Evolutionary conservation across 306 rosid species (phyloP).

Genomic region (Cucurbita maxima): DNA sequence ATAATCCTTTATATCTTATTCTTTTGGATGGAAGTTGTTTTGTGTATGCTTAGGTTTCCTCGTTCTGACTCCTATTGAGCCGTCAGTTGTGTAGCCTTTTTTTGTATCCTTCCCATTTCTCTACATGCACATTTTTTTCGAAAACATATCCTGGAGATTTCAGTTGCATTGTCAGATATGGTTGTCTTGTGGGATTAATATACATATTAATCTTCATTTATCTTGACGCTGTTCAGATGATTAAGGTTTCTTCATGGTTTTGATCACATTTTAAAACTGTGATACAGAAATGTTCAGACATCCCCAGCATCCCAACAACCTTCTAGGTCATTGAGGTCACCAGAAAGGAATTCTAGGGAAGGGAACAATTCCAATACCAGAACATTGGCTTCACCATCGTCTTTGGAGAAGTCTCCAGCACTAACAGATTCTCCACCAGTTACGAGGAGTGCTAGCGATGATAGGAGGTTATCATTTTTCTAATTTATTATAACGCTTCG

Average conservation of each 20-base stretch:
- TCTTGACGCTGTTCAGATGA: background rate
- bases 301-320: slow-evolving; percentile 19
- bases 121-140: background rate
- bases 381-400: slow-evolving; percentile 21
- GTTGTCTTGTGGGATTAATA: background rate
- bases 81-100: background rate
- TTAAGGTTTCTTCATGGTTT: background rate
- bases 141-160: background rate
- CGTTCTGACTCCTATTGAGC: background rate
- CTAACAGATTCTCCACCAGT: slow-evolving; percentile 30
- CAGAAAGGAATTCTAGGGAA: slow-evolving; percentile 20
- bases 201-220: background rate
- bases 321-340: slow-evolving; percentile 27
- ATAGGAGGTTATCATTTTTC: slow-evolving; percentile 35
- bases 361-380: slow-evolving; percentile 16
- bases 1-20: background rate
- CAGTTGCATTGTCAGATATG: background rate
- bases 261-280: background rate
- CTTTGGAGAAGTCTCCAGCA: slow-evolving; percentile 28
- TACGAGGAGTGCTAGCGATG: slow-evolving; percentile 29
- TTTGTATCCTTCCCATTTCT: background rate
- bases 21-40: background rate
- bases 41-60: background rate
- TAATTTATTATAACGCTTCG: background rate
- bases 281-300: slow-evolving; percentile 28